Evolutionary conservation across 2,329 filamentous ascomycete species (phyloP).

Genomic region (Aspergillus glaucus): DNA sequence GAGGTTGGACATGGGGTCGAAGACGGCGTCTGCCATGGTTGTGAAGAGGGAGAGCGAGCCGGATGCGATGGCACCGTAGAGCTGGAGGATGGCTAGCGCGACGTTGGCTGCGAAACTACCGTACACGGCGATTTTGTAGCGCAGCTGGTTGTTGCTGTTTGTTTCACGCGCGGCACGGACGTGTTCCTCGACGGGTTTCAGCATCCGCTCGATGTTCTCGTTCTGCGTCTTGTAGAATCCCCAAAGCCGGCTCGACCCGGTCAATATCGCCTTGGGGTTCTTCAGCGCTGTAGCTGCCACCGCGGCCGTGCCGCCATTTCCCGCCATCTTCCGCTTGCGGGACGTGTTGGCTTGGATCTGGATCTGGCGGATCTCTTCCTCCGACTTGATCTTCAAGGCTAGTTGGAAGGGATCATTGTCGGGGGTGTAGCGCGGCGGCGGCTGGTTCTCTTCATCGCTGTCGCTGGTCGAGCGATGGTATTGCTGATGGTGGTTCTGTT

Average conservation of each 20-base stretch:
- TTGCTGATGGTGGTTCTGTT: conserved; percentile 16
- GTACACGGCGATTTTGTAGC: conserved; percentile 55
- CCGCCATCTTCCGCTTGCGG: conserved; percentile 53
- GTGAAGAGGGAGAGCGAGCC: conserved; percentile 94
- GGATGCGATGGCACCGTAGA: conserved; percentile 82
- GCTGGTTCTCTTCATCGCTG: conserved; percentile 42
- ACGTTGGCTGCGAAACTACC: conserved; percentile 74
- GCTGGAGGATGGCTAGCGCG: conserved; percentile 68
- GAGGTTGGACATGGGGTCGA: conserved; percentile 84
- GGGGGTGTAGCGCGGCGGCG: conserved; percentile 50
- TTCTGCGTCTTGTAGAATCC: conserved; percentile 89
- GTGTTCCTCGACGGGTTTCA: conserved; percentile 92
- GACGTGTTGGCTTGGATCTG: conserved; percentile 63
- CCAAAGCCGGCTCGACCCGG: conserved; percentile 46
- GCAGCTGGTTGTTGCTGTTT: conserved; percentile 70
- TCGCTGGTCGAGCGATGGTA: conserved; percentile 4
- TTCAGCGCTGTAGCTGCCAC: conserved; percentile 3
- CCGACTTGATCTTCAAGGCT: conserved; percentile 68
- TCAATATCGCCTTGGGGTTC: conserved; percentile 39
- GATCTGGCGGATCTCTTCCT: conserved; percentile 69
- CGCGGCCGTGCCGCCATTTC: not conserved
- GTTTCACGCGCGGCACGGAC: conserved; percentile 72
- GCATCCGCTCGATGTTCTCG: conserved; percentile 81
- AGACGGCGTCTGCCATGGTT: conserved; percentile 92
- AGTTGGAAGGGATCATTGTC: conserved; percentile 79